Base-by-base conservation (phyloP, 108 stramenopile genomes). In the Phaeodactylum tricornutum region DNA sequence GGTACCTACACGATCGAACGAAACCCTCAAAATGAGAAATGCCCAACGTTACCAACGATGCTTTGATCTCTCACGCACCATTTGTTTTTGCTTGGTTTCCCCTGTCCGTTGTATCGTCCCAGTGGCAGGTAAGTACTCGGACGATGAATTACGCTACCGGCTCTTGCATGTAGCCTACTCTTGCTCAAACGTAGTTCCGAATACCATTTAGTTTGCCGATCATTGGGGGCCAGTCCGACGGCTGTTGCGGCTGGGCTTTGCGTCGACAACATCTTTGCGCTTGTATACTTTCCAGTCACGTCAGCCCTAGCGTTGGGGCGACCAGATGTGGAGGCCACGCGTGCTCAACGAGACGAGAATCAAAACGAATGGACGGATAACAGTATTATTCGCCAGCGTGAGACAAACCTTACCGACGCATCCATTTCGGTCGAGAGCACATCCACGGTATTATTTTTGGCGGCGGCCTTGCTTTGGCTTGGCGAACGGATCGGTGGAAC, bases 211-310 rank as follows among this genome's bases (percentile, higher is more conserved):
- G 87, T 88, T 2, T 77, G 73, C 42, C 43, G 71, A 25, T 61
- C 63, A 33, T 37, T 72, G 14, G 28, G 50, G 38, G 75, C 73
- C 4, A 61, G 71, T 43, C 62, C 79, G 6, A 54, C 74, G 7
- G 78, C 82, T 15, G 43, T 84, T 36, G 87, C 82, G n/a, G 82
- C 82, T 4, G 71, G 71, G 19, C 46, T 72, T 46, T 65, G 64
- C 26, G 56, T 66, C 16, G 87, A 88, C 48, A 88, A 88, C 59
- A 54, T 88, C 7, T 76, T 77, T 64, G 87, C 81, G 11, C 53
- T 88, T 26, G 30, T 79, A 12, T 88, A 88, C 47, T 88, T 88
- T 59, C 87, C 87, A 7, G 45, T 70, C 19, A 64, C 75, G 36
- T 84, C 76, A 40, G 55, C 64, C 11, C 45, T 88, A 41, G 57